Percentiles rank a stretch among this genome's conserved stretches.
These are phyloP conservation scores for Liriodendron chinense DNA, from an alignment of 164 flowering plant genomes.

Conservation along the genomic window DNA sequence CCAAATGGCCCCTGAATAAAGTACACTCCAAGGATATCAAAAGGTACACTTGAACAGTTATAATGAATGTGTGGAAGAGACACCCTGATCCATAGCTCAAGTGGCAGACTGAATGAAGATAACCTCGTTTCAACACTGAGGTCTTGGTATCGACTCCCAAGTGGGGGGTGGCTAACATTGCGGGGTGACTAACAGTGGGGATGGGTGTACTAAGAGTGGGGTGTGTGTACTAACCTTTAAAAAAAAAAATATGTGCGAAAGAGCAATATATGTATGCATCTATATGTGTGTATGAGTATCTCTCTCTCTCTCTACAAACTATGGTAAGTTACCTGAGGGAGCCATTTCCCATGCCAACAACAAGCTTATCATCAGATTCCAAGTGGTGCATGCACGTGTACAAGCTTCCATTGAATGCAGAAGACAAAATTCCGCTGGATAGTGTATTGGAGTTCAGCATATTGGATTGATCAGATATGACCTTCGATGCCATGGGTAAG, in stretches of 20 bases:
- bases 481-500: constrained; percentile 36
- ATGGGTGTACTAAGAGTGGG: too few relatives aligned
- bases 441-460: constrained; percentile 55
- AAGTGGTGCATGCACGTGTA: constrained; percentile 86
- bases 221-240: too few relatives aligned
- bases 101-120: too few relatives aligned
- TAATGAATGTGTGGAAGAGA: background rate
- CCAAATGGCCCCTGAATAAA: background rate
- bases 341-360: constrained; percentile 90
- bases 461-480: constrained; percentile 48
- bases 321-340: constrained; percentile 59
- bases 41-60: background rate
- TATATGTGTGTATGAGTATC: background rate
- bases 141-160: too few relatives aligned
- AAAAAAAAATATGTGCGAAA: background rate
- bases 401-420: constrained; percentile 77
- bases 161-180: too few relatives aligned
- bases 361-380: constrained; percentile 51
- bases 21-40: background rate
- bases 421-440: constrained; percentile 62
- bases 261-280: background rate
- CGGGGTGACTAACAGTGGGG: too few relatives aligned
- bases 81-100: too few relatives aligned
- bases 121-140: too few relatives aligned
- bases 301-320: too few relatives aligned